A percentile compares a stretch with the other conserved stretches of the same genome.
Evolutionary conservation across 208 protist genomes (phyloP).

Genomic region (Acanthamoeba comandoni): DNA sequence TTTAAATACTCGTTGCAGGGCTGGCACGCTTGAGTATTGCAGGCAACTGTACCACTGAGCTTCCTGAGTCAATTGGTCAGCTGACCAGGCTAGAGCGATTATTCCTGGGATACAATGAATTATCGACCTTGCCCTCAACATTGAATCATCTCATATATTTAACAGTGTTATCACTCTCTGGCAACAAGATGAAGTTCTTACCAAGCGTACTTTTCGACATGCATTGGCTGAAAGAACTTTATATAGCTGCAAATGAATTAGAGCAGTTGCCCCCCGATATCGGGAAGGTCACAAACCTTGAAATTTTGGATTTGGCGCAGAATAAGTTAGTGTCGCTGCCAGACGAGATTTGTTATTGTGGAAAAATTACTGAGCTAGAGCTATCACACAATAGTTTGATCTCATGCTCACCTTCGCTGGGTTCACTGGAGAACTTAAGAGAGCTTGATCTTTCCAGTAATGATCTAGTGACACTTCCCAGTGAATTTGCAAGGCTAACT

Average conservation of each 20-base stretch:
- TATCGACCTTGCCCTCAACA: slow-evolving; percentile 1
- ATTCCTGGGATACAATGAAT: slow-evolving; percentile 46
- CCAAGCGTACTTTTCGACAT: slow-evolving; percentile 34
- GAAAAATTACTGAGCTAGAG: slow-evolving; percentile 44
- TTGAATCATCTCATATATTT: slow-evolving; percentile 23
- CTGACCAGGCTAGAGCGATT: slow-evolving; percentile 37
- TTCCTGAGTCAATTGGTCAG: slow-evolving; percentile 14
- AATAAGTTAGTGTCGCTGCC: slow-evolving; percentile 50
- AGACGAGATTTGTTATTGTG: slow-evolving; percentile 22
- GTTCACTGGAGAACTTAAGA: neutral
- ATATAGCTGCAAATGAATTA: slow-evolving; percentile 34
- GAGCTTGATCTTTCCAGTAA: slow-evolving; percentile 67
- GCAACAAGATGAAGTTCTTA: slow-evolving; percentile 21
- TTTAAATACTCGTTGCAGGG: too few relatives aligned
- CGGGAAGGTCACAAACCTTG: slow-evolving; percentile 8
- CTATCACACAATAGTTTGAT: slow-evolving; percentile 26
- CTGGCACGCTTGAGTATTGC: slow-evolving; percentile 23
- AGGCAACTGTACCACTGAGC: slow-evolving; percentile 1
- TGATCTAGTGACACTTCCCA: slow-evolving; percentile 3
- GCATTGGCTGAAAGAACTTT: slow-evolving; percentile 60
- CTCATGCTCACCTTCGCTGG: neutral
- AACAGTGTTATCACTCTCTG: slow-evolving; percentile 39
- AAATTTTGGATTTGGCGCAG: slow-evolving; percentile 55
- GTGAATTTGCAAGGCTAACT: slow-evolving; percentile 25
- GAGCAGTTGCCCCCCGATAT: slow-evolving; percentile 39